Conservation (phyloP, 2,329 filamentous ascomycete genomes). For the Aspergillus transmontanensis region DNA sequence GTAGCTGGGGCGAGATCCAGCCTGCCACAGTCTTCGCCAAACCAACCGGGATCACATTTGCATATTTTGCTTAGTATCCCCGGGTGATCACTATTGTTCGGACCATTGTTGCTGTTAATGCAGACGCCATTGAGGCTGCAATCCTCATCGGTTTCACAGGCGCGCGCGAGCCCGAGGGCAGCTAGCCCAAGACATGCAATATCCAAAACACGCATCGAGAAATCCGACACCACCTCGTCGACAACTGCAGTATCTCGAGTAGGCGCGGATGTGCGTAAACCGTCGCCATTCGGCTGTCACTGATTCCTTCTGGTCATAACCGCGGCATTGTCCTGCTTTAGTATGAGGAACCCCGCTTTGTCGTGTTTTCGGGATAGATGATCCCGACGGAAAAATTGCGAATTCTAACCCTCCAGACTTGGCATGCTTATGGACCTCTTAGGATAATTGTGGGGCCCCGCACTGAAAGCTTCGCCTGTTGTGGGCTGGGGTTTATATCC, state of each 20-base stretch:
- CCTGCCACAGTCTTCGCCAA: constrained; percentile 45
- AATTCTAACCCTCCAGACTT: background rate
- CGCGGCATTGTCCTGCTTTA: background rate
- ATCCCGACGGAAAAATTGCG: background rate
- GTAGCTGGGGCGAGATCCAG: constrained; percentile 49
- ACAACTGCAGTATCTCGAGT: background rate
- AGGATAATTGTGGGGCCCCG: background rate
- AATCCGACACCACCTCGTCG: background rate
- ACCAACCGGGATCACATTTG: constrained; percentile 48
- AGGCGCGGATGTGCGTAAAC: background rate
- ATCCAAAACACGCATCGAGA: background rate
- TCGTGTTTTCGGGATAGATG: background rate
- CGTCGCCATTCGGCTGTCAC: background rate
- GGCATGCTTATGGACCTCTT: background rate
- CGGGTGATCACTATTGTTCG: no score
- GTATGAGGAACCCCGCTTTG: background rate
- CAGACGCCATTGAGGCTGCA: constrained; percentile 47
- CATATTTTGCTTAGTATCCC: constrained; percentile 5
- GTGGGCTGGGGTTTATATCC: no score
- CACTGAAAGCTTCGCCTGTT: background rate
- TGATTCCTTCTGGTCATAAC: no score
- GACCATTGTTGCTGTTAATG: background rate
- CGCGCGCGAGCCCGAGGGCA: background rate
- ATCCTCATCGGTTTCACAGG: constrained; percentile 35
- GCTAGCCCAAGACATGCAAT: background rate